Evolutionary conservation across 352 stramenopile species (phyloP).

Genomic region (Globisporangium cystogenes): DNA sequence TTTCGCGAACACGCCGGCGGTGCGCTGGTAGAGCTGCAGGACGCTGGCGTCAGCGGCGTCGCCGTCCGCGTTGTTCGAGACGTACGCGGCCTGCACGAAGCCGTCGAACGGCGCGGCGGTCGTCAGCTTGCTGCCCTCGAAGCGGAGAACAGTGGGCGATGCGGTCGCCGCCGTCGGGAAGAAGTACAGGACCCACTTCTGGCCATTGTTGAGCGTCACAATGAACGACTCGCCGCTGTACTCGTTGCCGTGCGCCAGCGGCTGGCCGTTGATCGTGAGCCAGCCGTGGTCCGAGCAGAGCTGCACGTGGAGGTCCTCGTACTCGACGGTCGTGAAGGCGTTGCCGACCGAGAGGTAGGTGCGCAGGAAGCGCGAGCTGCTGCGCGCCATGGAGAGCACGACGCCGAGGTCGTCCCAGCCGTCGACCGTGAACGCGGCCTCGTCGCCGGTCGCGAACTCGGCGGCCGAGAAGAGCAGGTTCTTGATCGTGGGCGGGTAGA

Average conservation of each 20-base stretch:
- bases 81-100: conserved; percentile 58
- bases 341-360: conserved; percentile 68
- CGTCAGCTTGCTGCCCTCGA: conserved; percentile 47
- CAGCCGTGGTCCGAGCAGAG: conserved; percentile 62
- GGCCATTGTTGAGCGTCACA: conserved; percentile 69
- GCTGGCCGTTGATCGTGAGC: conserved; percentile 46
- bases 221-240: conserved; percentile 40
- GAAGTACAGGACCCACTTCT: conserved; percentile 70
- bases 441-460: conserved; percentile 23
- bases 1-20: conserved; percentile 48
- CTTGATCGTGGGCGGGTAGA: conserved; percentile 67
- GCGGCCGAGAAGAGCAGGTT: conserved; percentile 66
- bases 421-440: conserved; percentile 36
- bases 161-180: conserved; percentile 21
- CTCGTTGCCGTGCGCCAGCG: conserved; percentile 24
- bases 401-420: conserved; percentile 76
- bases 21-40: conserved; percentile 50
- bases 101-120: conserved; percentile 49
- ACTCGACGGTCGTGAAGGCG: conserved; percentile 73
- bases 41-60: conserved; percentile 25
- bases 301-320: conserved; percentile 56
- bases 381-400: conserved; percentile 28
- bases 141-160: conserved; percentile 13
- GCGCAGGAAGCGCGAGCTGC: conserved; percentile 17
- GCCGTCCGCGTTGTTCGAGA: conserved; percentile 32